Evolutionary conservation across 108 stramenopile species (phyloP).

Genomic region (Cyclotella kingstonii): DNA sequence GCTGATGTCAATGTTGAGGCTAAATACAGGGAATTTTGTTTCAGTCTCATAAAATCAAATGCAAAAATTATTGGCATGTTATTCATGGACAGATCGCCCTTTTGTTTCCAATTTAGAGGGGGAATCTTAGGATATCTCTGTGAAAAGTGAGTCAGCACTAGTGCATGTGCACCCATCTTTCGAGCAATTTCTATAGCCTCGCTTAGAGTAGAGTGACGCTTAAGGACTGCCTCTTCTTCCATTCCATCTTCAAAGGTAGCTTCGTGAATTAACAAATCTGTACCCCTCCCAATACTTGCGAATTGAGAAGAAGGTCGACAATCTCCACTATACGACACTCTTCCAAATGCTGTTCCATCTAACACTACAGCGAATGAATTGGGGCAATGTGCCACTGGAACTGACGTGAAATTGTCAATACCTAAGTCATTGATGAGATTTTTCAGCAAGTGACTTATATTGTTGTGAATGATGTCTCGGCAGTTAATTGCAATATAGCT

Average conservation of each 20-base stretch:
- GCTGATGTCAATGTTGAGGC: conserved; percentile 69
- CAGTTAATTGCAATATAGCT: conserved; percentile 75
- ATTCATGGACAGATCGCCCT: neutral
- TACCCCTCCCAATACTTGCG: conserved; percentile 58
- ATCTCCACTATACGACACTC: conserved; percentile 91
- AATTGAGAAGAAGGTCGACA: conserved; percentile 87
- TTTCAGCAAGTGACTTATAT: conserved; percentile 24
- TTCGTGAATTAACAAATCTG: conserved; percentile 94
- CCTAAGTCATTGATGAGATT: conserved; percentile 55
- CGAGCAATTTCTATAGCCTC: conserved; percentile 84
- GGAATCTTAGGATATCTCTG: conserved; percentile 96
- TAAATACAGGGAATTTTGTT: conserved; percentile 33
- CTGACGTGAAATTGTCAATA: conserved; percentile 50
- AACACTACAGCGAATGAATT: conserved; percentile 86
- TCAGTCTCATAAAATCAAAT: conserved; percentile 80
- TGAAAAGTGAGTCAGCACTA: conserved; percentile 94
- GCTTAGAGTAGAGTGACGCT: conserved; percentile 91
- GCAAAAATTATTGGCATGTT: conserved; percentile 57
- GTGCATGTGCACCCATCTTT: conserved; percentile 75
- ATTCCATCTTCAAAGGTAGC: conserved; percentile 97
- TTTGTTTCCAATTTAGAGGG: conserved; percentile 29
- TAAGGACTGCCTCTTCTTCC: conserved; percentile 82
- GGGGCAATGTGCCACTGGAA: conserved; percentile 89
- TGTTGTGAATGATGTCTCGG: conserved; percentile 47
- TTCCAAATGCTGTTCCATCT: conserved; percentile 73